A percentile compares a stretch with the other conserved stretches of the same genome.
Evolutionary conservation across 441 rosid species (phyloP).

Genomic region (Gossypium aridum): DNA sequence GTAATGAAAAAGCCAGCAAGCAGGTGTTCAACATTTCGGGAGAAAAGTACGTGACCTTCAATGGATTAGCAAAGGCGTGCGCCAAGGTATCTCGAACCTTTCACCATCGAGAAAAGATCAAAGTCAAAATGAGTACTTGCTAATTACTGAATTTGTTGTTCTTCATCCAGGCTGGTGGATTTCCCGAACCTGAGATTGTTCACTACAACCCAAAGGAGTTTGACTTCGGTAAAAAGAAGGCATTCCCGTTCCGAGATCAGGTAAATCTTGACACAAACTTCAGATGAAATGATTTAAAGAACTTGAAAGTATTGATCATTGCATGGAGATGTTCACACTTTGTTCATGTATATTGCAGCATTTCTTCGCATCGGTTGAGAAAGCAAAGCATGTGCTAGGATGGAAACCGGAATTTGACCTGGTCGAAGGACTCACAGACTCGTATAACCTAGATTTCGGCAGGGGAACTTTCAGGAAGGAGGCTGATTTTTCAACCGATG

Average conservation of each 20-base stretch:
- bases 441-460: slow-evolving; percentile 87
- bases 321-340: background rate
- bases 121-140: background rate
- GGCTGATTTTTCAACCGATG: slow-evolving; percentile 88
- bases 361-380: slow-evolving; percentile 87
- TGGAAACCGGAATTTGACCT: slow-evolving; percentile 70
- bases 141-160: background rate
- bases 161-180: slow-evolving; percentile 69
- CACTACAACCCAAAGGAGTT: slow-evolving; percentile 87
- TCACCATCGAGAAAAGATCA: background rate
- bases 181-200: slow-evolving; percentile 86
- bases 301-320: background rate
- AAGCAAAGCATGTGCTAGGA: slow-evolving; percentile 76
- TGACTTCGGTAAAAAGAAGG: slow-evolving; percentile 95
- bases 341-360: slow-evolving; percentile 44
- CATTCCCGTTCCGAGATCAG: slow-evolving; percentile 98
- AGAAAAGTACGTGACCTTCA: slow-evolving; percentile 81
- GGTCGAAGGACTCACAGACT: slow-evolving; percentile 83
- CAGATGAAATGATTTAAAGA: background rate
- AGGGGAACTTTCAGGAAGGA: slow-evolving; percentile 81
- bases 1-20: slow-evolving; percentile 76
- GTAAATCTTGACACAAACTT: slow-evolving; percentile 25
- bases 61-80: slow-evolving; percentile 86
- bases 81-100: slow-evolving; percentile 58
- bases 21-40: slow-evolving; percentile 90